A percentile compares a stretch with the other conserved stretches of the same genome.
Evolutionary conservation across 495 filamentous ascomycete species (phyloP).

Genomic region (Tetracladium setigerum): DNA sequence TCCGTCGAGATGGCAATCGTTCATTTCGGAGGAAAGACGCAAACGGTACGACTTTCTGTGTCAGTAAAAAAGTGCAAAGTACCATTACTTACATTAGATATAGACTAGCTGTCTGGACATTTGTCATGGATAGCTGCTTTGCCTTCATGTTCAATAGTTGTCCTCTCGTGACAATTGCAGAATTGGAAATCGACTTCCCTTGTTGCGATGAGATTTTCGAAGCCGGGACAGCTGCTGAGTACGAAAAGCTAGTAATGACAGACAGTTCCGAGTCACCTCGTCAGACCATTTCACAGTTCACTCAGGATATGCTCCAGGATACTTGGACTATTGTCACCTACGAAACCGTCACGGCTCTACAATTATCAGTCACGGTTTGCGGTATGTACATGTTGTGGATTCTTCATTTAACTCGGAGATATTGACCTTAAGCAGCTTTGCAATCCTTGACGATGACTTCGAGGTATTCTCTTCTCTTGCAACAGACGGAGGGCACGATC

Average conservation of each 20-base stretch:
- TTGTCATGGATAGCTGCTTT: conserved; percentile 31
- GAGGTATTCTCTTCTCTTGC: conserved; percentile 24
- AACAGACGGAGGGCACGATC: conserved; percentile 25
- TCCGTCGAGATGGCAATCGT: conserved; percentile 21
- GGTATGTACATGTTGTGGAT: not conserved
- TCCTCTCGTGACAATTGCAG: conserved; percentile 29
- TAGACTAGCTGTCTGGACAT: conserved; percentile 15
- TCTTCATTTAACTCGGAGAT: not conserved
- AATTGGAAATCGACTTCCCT: conserved; percentile 31
- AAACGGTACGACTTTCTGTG: conserved; percentile 21
- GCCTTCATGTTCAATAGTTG: conserved; percentile 34
- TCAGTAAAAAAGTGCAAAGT: too few relatives aligned
- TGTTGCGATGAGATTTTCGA: conserved; percentile 32
- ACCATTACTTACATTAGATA: too few relatives aligned
- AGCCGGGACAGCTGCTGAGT: conserved; percentile 26
- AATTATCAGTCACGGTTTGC: not conserved
- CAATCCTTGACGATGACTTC: not conserved
- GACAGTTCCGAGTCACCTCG: conserved; percentile 28
- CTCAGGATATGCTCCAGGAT: too few relatives aligned
- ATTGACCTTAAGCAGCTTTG: not conserved
- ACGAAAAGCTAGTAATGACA: conserved; percentile 21
- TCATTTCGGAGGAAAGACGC: conserved; percentile 30
- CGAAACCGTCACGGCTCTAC: not conserved
- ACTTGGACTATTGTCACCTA: not conserved
- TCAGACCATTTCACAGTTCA: not conserved